phyloP scores from a whole-genome alignment of 2,329 filamentous ascomycete species.

The Teratosphaeria zuluensis region DNA sequence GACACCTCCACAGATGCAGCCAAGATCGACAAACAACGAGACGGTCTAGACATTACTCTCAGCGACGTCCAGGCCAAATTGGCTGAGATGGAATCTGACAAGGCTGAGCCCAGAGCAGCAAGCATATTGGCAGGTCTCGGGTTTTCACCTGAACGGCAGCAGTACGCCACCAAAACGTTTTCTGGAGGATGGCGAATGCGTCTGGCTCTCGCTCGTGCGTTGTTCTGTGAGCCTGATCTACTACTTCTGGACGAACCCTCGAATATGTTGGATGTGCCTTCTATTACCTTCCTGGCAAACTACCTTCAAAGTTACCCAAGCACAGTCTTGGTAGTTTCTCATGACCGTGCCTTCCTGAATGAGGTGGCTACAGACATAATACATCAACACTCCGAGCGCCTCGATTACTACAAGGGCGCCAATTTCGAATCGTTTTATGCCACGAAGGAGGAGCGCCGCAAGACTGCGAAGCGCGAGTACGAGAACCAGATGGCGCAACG shows the following conservation, averaged over 20 bases:
- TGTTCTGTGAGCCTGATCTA: constrained; percentile 96
- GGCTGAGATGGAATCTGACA: constrained; percentile 98
- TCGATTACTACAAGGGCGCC: constrained; percentile 97
- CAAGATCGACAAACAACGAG: constrained; percentile 74
- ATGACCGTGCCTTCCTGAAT: constrained; percentile 98
- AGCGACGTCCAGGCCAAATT: constrained; percentile 87
- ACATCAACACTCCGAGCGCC: constrained; percentile 90
- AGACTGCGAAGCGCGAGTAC: constrained; percentile 93
- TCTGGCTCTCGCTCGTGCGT: constrained; percentile 81
- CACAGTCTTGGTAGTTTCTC: constrained; percentile 90
- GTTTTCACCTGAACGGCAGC: constrained; percentile 87
- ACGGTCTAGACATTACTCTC: constrained; percentile 81
- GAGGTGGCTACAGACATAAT: constrained; percentile 99
- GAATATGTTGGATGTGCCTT: constrained; percentile 99
- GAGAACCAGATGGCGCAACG: constrained; percentile 95
- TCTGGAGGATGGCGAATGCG: constrained; percentile 99
- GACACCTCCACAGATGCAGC: constrained; percentile 87
- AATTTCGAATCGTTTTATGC: constrained; percentile 97
- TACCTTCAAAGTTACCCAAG: constrained; percentile 92
- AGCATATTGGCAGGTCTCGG: constrained; percentile 95
- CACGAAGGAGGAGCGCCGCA: constrained; percentile 91
- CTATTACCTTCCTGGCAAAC: constrained; percentile 92
- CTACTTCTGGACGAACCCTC: constrained; percentile 96
- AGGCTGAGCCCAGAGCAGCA: constrained; percentile 87
- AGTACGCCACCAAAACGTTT: constrained; percentile 91